Evolutionary conservation across 2,329 filamentous ascomycete genomes (phyloP).

Genomic region (Tolypocladium ophioglossoides): DNA sequence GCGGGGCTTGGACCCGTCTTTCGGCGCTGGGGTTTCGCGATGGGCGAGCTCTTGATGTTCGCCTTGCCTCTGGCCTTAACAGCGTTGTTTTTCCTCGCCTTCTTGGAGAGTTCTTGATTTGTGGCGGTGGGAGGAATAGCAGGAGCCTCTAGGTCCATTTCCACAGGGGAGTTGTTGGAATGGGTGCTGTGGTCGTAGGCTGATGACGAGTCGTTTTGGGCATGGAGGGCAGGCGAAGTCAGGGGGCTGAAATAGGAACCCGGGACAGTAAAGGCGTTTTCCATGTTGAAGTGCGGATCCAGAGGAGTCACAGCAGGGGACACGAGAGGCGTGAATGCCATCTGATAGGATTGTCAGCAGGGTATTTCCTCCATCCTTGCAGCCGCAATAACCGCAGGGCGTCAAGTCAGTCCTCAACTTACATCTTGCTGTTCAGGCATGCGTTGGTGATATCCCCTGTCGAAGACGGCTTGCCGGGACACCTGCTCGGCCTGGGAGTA

Average conservation of each 20-base stretch:
- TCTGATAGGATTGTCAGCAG: conserved; percentile 27
- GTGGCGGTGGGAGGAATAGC: conserved; percentile 23
- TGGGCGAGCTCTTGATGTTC: conserved; percentile 59
- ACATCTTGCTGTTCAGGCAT: conserved; percentile 61
- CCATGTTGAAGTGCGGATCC: conserved; percentile 57
- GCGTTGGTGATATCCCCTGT: conserved; percentile 51
- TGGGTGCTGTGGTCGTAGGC: conserved; percentile 34
- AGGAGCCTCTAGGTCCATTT: conserved; percentile 42
- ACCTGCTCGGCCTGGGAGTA: conserved; percentile 47
- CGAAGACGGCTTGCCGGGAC: conserved; percentile 50
- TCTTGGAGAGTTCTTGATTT: conserved; percentile 39
- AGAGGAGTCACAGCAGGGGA: conserved; percentile 78
- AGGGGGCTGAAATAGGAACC: conserved; percentile 74
- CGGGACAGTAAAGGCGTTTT: conserved; percentile 50
- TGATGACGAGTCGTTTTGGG: conserved; percentile 46
- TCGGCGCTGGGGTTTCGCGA: conserved; percentile 54
- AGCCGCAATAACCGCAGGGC: neutral
- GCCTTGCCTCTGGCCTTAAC: conserved; percentile 40
- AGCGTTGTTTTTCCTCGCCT: conserved; percentile 39
- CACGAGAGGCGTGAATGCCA: conserved; percentile 70
- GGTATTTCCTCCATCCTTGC: neutral
- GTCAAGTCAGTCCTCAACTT: conserved; percentile 15
- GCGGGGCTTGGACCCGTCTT: conserved; percentile 41
- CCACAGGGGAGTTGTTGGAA: conserved; percentile 43
- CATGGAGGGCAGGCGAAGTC: conserved; percentile 69